Evolutionary conservation across 2,329 filamentous ascomycete genomes (phyloP), one percentile per base, ranked within the genome.

Genomic region (Cytospora leucostoma): DNA sequence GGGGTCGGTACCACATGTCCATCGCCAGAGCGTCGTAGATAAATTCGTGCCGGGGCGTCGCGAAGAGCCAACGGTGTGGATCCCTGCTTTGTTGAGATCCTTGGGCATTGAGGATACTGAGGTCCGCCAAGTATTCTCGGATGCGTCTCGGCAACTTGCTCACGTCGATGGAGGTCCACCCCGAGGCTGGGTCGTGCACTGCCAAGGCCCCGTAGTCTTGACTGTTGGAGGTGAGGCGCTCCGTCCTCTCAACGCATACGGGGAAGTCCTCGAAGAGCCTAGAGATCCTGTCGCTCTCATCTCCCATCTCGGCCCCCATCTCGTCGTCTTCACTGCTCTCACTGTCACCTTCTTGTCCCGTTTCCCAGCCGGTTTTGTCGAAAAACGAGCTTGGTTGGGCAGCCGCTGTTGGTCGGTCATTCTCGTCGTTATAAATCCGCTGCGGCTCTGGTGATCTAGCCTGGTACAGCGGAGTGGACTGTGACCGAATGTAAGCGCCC

Each of bases 21-120:
- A 54, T 13, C 2, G 40, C 44, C 27, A 51, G 32, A 3, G 47
- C 51, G 40, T 66, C 44, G 40, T 50, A 58, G 40, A 66, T 19
- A 19, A 64, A 56, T 13, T 64, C 61, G 5, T 58, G 51, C n/a
- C 13, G 33, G 12, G 27, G 34, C 11, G 61, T 66, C n/a, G 58
- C 37, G 15, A 64, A 47, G 21, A 64, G 64, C 64, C 64, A 66
- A 19, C 34, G 55, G 12, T 56, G 61, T 13, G 53, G n/a, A 11
- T 34, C 27, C 33, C 32, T n/a, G 37, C 27, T 33, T 10, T 32
- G 27, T 17, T 21, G 51, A 10, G 49, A 55, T 6, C 32, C 19
- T 37, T 21, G 15, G 34, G 38, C 58, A 13, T 50, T 19, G 44
- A n/a, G 34, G 33, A 47, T 49, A 4, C 53, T 61, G 7, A 61